Conservation (phyloP, 169 alveolate species). For the Perkinsus marinus region DNA sequence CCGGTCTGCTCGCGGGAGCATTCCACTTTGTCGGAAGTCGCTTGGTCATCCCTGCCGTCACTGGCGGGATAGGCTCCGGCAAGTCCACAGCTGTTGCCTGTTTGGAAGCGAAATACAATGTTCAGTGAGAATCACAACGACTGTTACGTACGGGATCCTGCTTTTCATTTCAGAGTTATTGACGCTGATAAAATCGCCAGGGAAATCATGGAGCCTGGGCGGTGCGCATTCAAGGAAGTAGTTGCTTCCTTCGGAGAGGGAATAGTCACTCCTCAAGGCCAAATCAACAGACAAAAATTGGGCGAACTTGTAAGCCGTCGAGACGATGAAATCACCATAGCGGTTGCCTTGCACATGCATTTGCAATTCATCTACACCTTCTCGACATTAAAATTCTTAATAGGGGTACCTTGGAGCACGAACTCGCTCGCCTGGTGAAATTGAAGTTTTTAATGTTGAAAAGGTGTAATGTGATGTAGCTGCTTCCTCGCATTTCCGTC, state of each 20-base stretch:
- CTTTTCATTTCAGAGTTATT: background rate
- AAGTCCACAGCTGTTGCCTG: background rate
- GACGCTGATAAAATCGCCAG: background rate
- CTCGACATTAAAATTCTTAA: too few species aligned
- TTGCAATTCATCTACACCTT: too few species aligned
- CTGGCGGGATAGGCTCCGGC: background rate
- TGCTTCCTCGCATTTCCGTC: too few species aligned
- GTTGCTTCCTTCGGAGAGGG: background rate
- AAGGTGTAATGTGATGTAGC: too few species aligned
- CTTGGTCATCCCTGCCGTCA: background rate
- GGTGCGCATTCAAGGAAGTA: background rate
- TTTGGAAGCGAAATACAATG: background rate
- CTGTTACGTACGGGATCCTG: too few species aligned
- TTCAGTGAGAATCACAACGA: background rate
- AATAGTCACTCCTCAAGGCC: background rate
- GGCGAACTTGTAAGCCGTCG: background rate
- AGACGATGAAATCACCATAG: too few species aligned
- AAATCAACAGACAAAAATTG: background rate
- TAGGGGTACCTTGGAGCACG: too few species aligned
- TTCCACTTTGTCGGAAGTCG: background rate
- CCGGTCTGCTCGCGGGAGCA: background rate
- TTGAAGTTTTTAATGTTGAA: too few species aligned
- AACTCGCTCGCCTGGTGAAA: too few species aligned
- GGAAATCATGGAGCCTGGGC: background rate
- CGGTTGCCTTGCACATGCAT: too few species aligned